Percentiles rank a stretch among this genome's conserved stretches.
Evolutionary conservation across 768 basidiomycete genomes (phyloP).

Genomic region (Cystobasidiopsis lactophilus): DNA sequence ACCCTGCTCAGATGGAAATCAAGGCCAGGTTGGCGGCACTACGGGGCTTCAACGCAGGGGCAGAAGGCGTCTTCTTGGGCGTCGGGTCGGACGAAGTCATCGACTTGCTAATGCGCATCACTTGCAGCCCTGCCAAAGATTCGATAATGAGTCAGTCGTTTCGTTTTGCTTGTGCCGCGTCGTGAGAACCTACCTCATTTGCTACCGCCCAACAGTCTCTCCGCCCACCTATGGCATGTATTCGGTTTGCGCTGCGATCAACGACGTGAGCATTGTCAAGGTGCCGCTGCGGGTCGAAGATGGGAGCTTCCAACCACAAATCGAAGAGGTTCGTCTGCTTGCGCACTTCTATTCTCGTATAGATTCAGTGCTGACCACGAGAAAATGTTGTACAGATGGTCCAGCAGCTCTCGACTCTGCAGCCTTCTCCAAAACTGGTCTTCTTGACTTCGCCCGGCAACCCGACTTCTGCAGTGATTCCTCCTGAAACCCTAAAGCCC

Average conservation of each 20-base stretch:
- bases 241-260: constrained; percentile 76
- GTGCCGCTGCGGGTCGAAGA: constrained; percentile 59
- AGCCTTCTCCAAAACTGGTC: constrained; percentile 66
- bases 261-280: constrained; percentile 65
- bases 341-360: neutral
- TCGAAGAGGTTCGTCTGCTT: constrained; percentile 52
- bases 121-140: constrained; percentile 55
- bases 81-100: constrained; percentile 95
- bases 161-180: neutral
- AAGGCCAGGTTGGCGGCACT: constrained; percentile 53
- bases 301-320: constrained; percentile 53
- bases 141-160: constrained; percentile 50
- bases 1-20: constrained; percentile 61
- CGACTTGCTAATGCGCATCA: constrained; percentile 75
- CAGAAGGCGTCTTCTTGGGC: constrained; percentile 65
- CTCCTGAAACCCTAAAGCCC: constrained; percentile 42
- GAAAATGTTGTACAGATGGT: constrained; percentile 3
- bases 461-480: constrained; percentile 71
- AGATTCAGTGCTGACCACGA: neutral
- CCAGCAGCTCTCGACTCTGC: constrained; percentile 15
- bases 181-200: neutral
- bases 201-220: constrained; percentile 12
- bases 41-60: constrained; percentile 39
- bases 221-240: constrained; percentile 99
- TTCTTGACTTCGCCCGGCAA: constrained; percentile 96